These are phyloP conservation scores for Marvania coccoides DNA, from an alignment of 139 green algal species.

Conservation along the genomic window DNA sequence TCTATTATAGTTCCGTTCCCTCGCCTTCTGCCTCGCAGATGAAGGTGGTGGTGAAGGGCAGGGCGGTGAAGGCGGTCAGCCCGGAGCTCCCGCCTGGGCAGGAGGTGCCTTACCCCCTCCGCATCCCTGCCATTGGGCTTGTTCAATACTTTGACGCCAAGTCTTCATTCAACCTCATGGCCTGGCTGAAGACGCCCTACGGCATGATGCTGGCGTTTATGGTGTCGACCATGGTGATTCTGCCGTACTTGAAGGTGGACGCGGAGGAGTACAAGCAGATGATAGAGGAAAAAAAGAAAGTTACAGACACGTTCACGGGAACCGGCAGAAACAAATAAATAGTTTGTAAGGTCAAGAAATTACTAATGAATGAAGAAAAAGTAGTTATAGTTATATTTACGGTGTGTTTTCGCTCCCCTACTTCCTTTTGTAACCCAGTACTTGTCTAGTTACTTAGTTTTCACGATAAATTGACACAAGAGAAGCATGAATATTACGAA, in stretches of 20 bases:
- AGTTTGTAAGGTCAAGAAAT: no score
- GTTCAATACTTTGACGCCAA: conserved; percentile 19
- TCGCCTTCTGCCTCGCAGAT: background rate
- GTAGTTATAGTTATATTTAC: no score
- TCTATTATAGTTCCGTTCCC: background rate
- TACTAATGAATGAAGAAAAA: no score
- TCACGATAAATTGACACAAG: no score
- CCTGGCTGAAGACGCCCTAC: conserved; percentile 44
- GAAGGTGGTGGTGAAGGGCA: background rate
- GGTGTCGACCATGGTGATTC: conserved; percentile 21
- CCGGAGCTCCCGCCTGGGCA: background rate
- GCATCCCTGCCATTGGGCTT: background rate
- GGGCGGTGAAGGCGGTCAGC: background rate
- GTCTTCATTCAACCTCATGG: conserved; percentile 26
- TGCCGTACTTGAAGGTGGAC: conserved; percentile 40
- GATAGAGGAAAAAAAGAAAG: conserved; percentile 9
- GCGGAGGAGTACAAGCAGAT: conserved; percentile 25
- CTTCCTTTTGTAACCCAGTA: no score
- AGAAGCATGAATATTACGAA: no score
- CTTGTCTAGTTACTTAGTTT: no score
- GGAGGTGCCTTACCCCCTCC: background rate
- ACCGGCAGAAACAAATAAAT: no score
- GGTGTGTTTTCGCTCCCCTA: no score
- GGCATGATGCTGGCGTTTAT: conserved; percentile 37
- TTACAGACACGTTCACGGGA: no score